A percentile compares a stretch with the other conserved stretches of the same genome.
Conservation (phyloP, 805 yeast species). For the Metschnikowia sp. region DNA sequence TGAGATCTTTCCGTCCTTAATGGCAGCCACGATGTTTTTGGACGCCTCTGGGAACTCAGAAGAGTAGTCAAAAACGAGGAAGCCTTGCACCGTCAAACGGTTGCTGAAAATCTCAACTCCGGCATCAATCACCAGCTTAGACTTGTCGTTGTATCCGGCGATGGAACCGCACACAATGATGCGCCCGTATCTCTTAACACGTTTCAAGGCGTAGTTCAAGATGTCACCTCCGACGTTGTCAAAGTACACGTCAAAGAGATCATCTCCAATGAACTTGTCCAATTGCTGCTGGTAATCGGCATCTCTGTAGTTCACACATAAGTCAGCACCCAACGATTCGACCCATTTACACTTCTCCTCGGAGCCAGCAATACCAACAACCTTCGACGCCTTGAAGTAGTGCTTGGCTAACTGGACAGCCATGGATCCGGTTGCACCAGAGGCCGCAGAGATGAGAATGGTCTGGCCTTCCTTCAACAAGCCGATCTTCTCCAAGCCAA, state of each 20-base stretch:
- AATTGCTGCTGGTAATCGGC: conserved; percentile 24
- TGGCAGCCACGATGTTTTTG: conserved; percentile 30
- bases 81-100: conserved; percentile 52
- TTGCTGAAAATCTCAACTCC: conserved; percentile 46
- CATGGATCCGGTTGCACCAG: conserved; percentile 68
- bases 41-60: conserved; percentile 37
- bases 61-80: conserved; percentile 46
- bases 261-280: conserved; percentile 37
- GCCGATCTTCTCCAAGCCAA: conserved; percentile 49
- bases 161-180: conserved; percentile 64
- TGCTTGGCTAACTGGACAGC: conserved; percentile 56
- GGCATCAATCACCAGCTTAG: conserved; percentile 33
- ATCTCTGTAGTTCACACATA: conserved; percentile 52
- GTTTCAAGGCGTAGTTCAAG: conserved; percentile 42
- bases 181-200: conserved; percentile 38
- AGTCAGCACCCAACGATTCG: conserved; percentile 52
- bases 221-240: conserved; percentile 66
- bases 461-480: conserved; percentile 43
- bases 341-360: conserved; percentile 52
- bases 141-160: conserved; percentile 49
- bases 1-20: conserved; percentile 40
- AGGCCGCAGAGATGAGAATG: conserved; percentile 61
- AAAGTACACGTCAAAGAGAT: conserved; percentile 50
- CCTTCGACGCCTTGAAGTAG: conserved; percentile 49
- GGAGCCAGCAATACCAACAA: conserved; percentile 63